Percentiles rank a stretch among this genome's conserved stretches.
Conservation (phyloP, 2,329 filamentous ascomycete genomes). For the Colletotrichum aenigma region DNA sequence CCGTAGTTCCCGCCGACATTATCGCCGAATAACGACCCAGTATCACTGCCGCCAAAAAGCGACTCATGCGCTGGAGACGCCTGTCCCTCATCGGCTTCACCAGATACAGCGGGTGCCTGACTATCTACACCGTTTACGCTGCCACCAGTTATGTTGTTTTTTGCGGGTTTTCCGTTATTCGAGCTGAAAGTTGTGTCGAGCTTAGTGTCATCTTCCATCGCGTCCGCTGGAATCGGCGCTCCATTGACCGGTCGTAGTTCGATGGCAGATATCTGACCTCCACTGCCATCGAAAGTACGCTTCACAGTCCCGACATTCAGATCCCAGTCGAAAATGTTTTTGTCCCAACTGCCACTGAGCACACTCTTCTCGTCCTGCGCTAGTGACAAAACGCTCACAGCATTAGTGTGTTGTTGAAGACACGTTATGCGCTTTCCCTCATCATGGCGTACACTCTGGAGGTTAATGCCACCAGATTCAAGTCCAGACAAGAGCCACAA, state of each 20-base stretch:
- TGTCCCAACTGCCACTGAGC: constrained; percentile 96
- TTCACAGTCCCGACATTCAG: constrained; percentile 82
- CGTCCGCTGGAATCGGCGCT: constrained; percentile 76
- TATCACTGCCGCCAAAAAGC: constrained; percentile 80
- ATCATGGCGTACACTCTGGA: constrained; percentile 92
- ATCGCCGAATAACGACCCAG: constrained; percentile 88
- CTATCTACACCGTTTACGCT: background rate
- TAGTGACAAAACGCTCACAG: constrained; percentile 85
- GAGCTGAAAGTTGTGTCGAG: constrained; percentile 73
- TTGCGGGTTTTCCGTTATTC: constrained; percentile 69
- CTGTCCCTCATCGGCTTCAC: constrained; percentile 61
- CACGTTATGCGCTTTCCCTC: constrained; percentile 89
- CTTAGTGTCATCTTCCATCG: constrained; percentile 57
- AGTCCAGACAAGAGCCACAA: constrained; percentile 91
- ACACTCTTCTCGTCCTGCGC: constrained; percentile 86
- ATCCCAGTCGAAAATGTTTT: constrained; percentile 93
- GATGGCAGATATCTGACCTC: constrained; percentile 85
- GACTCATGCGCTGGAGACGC: constrained; percentile 77
- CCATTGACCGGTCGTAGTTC: constrained; percentile 82
- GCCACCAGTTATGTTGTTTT: constrained; percentile 53
- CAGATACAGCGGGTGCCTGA: constrained; percentile 26
- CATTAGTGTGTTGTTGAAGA: constrained; percentile 84
- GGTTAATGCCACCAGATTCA: constrained; percentile 89
- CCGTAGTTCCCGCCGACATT: constrained; percentile 57
- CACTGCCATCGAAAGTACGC: constrained; percentile 77